Evolutionary conservation across 192 early-diverging fungal species (phyloP), one percentile per base, ranked within the genome.

Genomic region (Podila epicladia): DNA sequence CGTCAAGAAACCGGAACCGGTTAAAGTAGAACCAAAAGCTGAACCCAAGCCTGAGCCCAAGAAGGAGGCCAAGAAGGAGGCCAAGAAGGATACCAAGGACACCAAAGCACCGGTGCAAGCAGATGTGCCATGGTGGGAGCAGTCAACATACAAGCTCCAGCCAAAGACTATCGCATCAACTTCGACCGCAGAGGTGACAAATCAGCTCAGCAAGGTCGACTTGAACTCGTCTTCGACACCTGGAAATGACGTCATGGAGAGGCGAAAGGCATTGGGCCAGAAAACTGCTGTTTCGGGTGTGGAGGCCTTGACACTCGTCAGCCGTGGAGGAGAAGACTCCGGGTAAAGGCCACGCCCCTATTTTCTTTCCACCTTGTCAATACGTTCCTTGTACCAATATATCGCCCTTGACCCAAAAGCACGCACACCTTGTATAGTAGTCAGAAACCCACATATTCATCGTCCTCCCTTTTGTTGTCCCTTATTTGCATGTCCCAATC

Each of bases 101-200:
- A 20, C 48, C 9, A 62, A 49, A 26, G 51, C 51, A 17, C 7
- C 67, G 22, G 33, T 7, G n/a, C n/a, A n/a, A 0, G 62, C 38
- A 3, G 70, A 67, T 28, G 57, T 65, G 37, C 77, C 70, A 26
- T 80, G 77, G 77, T 80, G 77, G 77, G 77, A 80, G n/a, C 71
- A 69, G 49, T 72, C 77, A 37, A 80, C 77, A 31, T 80, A 80
- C n/a, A 73, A 73, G 13, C 24, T 64, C 48, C 68, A 72, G 13
- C 67, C 77, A 59, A 15, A 26, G 15, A 8, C 32, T 22, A 19
- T 4, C 15, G 4, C 68, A 15, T 6, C 67, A 13, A 19, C 28
- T 8, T 24, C 69, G 9, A 58, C 24, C 1, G 51, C 64, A 32
- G 57, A 66, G n/a, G 29, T 55, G 31, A 35, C 31, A 2, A 26